Percentiles rank a stretch among this genome's conserved stretches.
These are phyloP conservation scores for Colletotrichum sp. DNA, from an alignment of 2,329 filamentous ascomycete genomes.

Conservation along the genomic window DNA sequence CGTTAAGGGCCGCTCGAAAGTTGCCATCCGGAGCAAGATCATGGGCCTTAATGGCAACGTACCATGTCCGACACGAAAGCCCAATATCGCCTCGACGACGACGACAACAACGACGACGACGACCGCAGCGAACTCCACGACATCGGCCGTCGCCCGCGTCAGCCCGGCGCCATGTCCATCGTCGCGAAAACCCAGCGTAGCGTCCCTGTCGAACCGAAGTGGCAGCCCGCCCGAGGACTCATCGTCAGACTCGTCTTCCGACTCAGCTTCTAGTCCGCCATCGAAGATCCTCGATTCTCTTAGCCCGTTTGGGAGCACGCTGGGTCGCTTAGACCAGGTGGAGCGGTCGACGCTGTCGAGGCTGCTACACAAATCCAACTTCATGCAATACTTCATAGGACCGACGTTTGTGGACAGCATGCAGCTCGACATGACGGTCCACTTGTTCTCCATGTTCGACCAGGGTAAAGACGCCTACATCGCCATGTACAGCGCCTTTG, in stretches of 20 bases:
- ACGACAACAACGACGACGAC: not conserved
- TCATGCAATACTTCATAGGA: slow-evolving; percentile 14
- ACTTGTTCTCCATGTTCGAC: slow-evolving; percentile 17
- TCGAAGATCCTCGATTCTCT: slow-evolving; percentile 14
- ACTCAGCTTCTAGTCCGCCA: slow-evolving; percentile 12
- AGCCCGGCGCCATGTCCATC: not conserved
- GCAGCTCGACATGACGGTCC: slow-evolving; percentile 17
- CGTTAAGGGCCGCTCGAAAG: slow-evolving; percentile 13
- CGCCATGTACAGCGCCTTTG: slow-evolving; percentile 17
- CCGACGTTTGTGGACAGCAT: slow-evolving; percentile 18
- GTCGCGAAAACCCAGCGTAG: not conserved
- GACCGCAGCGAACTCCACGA: not conserved
- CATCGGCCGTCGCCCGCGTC: not conserved
- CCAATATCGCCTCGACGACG: not conserved
- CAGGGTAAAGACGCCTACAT: slow-evolving; percentile 19
- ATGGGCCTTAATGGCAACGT: not conserved
- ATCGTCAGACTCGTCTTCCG: slow-evolving; percentile 13
- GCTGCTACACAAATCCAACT: slow-evolving; percentile 15
- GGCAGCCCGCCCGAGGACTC: slow-evolving; percentile 14
- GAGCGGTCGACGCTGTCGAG: slow-evolving; percentile 1
- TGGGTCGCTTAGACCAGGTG: not conserved
- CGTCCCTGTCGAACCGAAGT: not conserved
- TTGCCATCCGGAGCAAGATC: slow-evolving; percentile 8
- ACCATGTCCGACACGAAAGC: not conserved
- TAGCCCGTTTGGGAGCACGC: slow-evolving; percentile 4